Conservation (phyloP, 2,329 filamentous ascomycete genomes). For the Pestalotiopsis sp. region DNA sequence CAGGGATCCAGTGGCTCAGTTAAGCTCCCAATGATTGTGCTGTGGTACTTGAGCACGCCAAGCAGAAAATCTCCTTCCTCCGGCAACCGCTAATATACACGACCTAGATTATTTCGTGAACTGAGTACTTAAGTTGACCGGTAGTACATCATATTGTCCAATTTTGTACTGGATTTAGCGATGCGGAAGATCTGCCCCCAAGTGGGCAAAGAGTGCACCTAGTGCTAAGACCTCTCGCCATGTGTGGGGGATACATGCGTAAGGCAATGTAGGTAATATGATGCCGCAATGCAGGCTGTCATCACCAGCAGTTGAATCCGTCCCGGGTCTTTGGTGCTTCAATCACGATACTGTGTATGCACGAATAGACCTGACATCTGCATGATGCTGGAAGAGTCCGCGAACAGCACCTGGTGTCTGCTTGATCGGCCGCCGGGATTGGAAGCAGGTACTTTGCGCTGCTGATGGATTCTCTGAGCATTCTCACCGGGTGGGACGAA, state of each 20-base stretch:
- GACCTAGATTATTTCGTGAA: no score
- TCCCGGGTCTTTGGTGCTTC: neutral
- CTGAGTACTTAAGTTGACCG: no score
- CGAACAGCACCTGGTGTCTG: neutral
- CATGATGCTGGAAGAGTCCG: neutral
- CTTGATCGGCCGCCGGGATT: neutral
- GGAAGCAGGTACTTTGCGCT: neutral
- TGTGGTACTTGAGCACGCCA: no score
- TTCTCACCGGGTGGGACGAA: neutral
- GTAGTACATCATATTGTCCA: neutral
- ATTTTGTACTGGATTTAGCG: neutral
- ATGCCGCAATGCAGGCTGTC: neutral
- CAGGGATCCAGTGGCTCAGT: no score
- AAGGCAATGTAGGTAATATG: neutral
- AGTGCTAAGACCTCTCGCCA: neutral
- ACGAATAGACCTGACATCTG: neutral
- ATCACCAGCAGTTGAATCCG: neutral
- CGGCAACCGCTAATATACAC: no score
- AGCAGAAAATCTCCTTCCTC: no score
- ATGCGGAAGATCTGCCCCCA: conserved; percentile 4
- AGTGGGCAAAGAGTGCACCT: neutral
- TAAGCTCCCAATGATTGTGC: no score
- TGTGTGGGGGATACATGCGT: neutral
- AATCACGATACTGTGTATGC: neutral
- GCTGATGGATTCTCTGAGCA: neutral